A percentile compares a stretch with the other conserved stretches of the same genome.
Conservation (phyloP, 2,329 filamentous ascomycete species). For the Alternaria postmessia region DNA sequence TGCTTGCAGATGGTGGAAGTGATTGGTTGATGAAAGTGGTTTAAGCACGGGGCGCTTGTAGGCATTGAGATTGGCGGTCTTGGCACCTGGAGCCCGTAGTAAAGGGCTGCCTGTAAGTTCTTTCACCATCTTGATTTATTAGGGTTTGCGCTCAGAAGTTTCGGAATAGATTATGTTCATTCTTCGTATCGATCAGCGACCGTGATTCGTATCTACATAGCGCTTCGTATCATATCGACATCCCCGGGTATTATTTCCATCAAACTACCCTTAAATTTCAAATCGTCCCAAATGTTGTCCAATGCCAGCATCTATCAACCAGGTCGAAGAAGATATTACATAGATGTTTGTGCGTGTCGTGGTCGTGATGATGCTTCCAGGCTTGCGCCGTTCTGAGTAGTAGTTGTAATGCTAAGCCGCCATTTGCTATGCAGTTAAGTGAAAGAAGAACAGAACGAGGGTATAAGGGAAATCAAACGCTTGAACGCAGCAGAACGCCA, state of each 20-base stretch:
- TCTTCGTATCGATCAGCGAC: constrained; percentile 16
- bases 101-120: background rate
- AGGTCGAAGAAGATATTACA: constrained; percentile 25
- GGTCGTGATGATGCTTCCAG: constrained; percentile 21
- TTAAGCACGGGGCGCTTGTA: background rate
- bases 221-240: constrained; percentile 17
- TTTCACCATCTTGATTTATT: background rate
- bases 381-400: constrained; percentile 35
- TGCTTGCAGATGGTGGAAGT: background rate
- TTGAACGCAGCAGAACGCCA: constrained; percentile 46
- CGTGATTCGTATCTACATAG: constrained; percentile 24
- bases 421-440: constrained; percentile 41
- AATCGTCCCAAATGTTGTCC: constrained; percentile 29
- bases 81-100: background rate
- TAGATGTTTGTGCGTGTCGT: constrained; percentile 16
- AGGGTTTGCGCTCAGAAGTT: background rate
- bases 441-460: constrained; percentile 31
- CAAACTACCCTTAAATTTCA: constrained; percentile 6
- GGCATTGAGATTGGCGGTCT: background rate
- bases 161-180: constrained; percentile 5
- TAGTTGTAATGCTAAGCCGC: constrained; percentile 27
- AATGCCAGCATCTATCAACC: constrained; percentile 47
- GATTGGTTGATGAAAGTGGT: constrained; percentile 4
- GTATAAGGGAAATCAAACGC: constrained; percentile 46
- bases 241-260: constrained; percentile 17